These are phyloP conservation scores for Citrullus amarus DNA, from an alignment of 306 rosid genomes.

Conservation along the genomic window DNA sequence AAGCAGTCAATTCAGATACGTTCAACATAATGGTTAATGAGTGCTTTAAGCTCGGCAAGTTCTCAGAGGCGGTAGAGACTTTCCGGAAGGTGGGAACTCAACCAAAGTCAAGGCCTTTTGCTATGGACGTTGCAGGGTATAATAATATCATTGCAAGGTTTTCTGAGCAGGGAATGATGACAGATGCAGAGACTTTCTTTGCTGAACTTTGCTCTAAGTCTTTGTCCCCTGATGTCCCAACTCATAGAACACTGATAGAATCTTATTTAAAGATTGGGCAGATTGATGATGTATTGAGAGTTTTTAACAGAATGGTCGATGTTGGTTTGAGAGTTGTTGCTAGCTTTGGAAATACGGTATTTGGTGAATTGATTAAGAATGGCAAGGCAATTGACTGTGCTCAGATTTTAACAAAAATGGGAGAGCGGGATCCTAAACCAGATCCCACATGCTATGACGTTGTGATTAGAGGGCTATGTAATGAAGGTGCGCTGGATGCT, in stretches of 20 bases:
- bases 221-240: conserved; percentile 72
- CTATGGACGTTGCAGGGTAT: conserved; percentile 90
- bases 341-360: conserved; percentile 58
- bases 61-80: conserved; percentile 45
- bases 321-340: conserved; percentile 80
- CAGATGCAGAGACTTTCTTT: conserved; percentile 55
- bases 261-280: conserved; percentile 49
- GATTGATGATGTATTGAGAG: conserved; percentile 63
- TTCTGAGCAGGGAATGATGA: conserved; percentile 66
- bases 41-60: conserved; percentile 53
- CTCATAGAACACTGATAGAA: conserved; percentile 66
- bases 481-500: conserved; percentile 40
- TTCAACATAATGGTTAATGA: conserved; percentile 81
- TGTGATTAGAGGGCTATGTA: conserved; percentile 74
- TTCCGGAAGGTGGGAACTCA: conserved; percentile 71
- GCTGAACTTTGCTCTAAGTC: conserved; percentile 66
- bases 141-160: conserved; percentile 67
- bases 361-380: conserved; percentile 57
- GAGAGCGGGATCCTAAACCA: conserved; percentile 86
- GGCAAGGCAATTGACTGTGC: conserved; percentile 62
- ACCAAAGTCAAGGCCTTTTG: conserved; percentile 59
- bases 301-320: conserved; percentile 74
- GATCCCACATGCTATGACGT: conserved; percentile 77
- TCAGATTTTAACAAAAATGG: conserved; percentile 75
- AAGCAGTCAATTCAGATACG: conserved; percentile 83